Percentiles rank a stretch among this genome's conserved stretches.
Conservation (phyloP, 352 stramenopile species). For the Phytophthora megakarya region DNA sequence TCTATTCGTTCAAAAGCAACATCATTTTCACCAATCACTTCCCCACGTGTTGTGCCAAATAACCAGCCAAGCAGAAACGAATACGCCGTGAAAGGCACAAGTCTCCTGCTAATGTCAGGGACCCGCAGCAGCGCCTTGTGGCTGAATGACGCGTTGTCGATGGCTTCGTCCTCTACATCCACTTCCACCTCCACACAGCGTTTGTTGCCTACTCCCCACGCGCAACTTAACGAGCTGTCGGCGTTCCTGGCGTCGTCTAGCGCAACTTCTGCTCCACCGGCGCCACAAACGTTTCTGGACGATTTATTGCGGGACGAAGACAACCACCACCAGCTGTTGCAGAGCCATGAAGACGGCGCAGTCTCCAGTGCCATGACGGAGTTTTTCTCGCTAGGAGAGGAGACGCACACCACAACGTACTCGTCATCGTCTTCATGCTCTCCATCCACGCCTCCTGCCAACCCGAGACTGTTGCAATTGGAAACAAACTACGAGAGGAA, state of each 20-base stretch:
- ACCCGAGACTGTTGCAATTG: slow-evolving; percentile 46
- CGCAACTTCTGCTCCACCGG: not conserved
- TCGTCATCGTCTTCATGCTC: slow-evolving; percentile 24
- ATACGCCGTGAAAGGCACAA: slow-evolving; percentile 6
- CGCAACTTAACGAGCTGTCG: slow-evolving; percentile 37
- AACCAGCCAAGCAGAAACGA: slow-evolving; percentile 15
- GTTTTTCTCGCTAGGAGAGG: slow-evolving; percentile 27
- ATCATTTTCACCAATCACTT: not conserved
- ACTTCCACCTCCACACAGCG: slow-evolving; percentile 7
- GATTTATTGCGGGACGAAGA: slow-evolving; percentile 45
- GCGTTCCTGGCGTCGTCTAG: slow-evolving; percentile 32
- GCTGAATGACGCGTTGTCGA: slow-evolving; percentile 20
- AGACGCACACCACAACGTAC: slow-evolving; percentile 13
- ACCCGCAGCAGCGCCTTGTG: slow-evolving; percentile 20
- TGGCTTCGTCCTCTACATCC: not conserved
- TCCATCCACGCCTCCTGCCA: slow-evolving; percentile 9
- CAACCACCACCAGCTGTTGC: slow-evolving; percentile 5
- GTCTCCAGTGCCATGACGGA: slow-evolving; percentile 20
- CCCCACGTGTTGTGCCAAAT: slow-evolving; percentile 6
- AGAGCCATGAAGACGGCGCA: slow-evolving; percentile 16
- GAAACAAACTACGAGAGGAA: slow-evolving; percentile 77
- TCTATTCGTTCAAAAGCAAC: not conserved
- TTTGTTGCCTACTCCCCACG: slow-evolving; percentile 6
- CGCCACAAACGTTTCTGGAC: slow-evolving; percentile 46
- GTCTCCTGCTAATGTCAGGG: too few species aligned